A percentile compares a stretch with the other conserved stretches of the same genome.
Evolutionary conservation across 2,329 filamentous ascomycete species (phyloP).

Genomic region (Xylariaceae sp.): DNA sequence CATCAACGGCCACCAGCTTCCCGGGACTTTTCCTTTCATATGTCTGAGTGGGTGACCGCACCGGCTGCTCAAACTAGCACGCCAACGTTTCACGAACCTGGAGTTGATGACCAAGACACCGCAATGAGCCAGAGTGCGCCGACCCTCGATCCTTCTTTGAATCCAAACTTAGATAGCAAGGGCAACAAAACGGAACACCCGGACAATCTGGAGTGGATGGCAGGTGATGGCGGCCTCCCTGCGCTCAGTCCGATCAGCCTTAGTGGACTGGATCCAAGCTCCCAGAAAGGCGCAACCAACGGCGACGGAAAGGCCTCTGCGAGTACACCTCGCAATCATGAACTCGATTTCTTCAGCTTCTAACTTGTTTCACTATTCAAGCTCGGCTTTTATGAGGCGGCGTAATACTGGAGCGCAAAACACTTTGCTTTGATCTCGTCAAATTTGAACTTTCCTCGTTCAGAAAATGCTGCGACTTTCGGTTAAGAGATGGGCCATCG

Average conservation of each 20-base stretch:
- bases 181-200: conserved; percentile 10
- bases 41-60: conserved; percentile 15
- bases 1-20: not conserved
- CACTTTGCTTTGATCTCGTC: no score
- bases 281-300: not conserved
- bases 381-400: not conserved
- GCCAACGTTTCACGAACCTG: not conserved
- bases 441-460: no score
- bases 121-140: not conserved
- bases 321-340: conserved; percentile 9
- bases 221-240: not conserved
- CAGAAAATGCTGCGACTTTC: no score
- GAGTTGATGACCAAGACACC: not conserved
- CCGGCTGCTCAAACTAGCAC: not conserved
- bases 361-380: conserved; percentile 1
- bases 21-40: conserved; percentile 8
- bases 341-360: conserved; percentile 18
- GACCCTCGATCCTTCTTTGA: not conserved
- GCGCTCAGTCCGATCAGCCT: conserved; percentile 1
- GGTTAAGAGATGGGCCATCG: not conserved
- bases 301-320: not conserved
- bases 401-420: not conserved
- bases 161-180: not conserved
- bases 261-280: not conserved
- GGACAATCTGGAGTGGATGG: conserved; percentile 6